Evolutionary conservation across 1,284 basidiomycete species (phyloP), one percentile per base, ranked within the genome.

Genomic region (Irpex sp.): DNA sequence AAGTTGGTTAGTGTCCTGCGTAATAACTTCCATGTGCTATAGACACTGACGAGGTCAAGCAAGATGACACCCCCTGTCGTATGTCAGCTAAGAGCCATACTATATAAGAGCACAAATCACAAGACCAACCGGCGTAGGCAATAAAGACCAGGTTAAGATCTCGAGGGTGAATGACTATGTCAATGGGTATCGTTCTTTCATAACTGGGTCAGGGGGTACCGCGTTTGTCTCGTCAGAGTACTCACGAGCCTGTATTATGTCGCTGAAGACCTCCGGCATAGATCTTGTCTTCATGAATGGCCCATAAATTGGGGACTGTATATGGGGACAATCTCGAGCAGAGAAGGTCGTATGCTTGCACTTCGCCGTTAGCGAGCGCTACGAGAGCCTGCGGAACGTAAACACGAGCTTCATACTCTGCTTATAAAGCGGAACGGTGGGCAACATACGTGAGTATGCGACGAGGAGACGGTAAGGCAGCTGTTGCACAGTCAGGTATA

Each of bases 111-210:
- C 14, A 52, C 45, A 52, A 47, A 57, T 51, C 33, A 67, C 75
- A 23, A 23, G 65, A 42, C 39, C 5, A 68, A 84, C 90, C 91
- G 77, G 88, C 86, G 73, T 94, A 96, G 2, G 86, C 92, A 28
- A 96, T 78, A 56, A 96, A 87, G 7, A 96, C 67, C 18, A 89
- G 78, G 70, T 93, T 92, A 48, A 96, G 73, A 69, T 96, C 86
- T 60, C 91, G 80, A 1, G 94, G 94, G 73, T 95, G 92, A 18
- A 86, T 75, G 5, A 87, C 79, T 14, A 86, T 71, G 61, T 92
- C 91, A 9, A 90, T 69, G 42, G 80, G 76, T 39, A 79, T 73
- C 19, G 73, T 69, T 35, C 82, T 85, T 18, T 8, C 2, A 47
- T 12, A 1, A 9, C 53, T 58, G 52, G n/a, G 28, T n/a, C 16